Conservation (phyloP, 805 yeast species). For the Priceomyces carsonii region DNA sequence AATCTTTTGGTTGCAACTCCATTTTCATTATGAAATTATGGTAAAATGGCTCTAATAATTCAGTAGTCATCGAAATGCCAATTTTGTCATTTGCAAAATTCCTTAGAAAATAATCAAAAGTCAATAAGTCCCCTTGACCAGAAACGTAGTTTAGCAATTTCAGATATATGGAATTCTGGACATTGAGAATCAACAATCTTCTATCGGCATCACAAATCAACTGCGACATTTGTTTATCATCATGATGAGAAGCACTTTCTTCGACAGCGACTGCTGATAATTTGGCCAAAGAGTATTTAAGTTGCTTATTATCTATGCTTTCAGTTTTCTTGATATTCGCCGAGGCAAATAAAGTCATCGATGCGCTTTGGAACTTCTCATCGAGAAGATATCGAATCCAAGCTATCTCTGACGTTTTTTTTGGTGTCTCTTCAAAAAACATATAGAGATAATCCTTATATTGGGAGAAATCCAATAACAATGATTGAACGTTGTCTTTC, state of each 20-base stretch:
- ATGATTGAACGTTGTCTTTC: conserved; percentile 49
- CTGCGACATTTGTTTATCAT: conserved; percentile 12
- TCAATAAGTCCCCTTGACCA: conserved; percentile 11
- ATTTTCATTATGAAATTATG: conserved; percentile 34
- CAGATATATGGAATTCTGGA: conserved; percentile 42
- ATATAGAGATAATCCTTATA: conserved; percentile 48
- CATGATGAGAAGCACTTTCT: too few species aligned
- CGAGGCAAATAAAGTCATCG: conserved; percentile 45
- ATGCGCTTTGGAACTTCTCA: conserved; percentile 51
- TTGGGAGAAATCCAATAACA: conserved; percentile 59
- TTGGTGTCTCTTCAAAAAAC: conserved; percentile 48
- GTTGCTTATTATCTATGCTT: conserved; percentile 45
- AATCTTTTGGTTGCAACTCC: conserved; percentile 42
- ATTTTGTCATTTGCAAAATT: conserved; percentile 17
- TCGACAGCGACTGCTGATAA: conserved; percentile 54
- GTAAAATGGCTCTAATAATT: conserved; percentile 22
- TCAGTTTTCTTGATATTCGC: conserved; percentile 37
- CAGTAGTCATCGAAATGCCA: conserved; percentile 9
- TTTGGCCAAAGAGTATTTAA: conserved; percentile 73
- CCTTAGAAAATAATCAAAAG: conserved; percentile 14
- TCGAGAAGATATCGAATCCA: conserved; percentile 72
- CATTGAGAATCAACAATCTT: conserved; percentile 48
- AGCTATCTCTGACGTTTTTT: conserved; percentile 53
- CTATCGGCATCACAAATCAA: conserved; percentile 48
- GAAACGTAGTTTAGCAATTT: conserved; percentile 17